Conservation (phyloP, 2,329 filamentous ascomycete species). For the Aureobasidium sp. region DNA sequence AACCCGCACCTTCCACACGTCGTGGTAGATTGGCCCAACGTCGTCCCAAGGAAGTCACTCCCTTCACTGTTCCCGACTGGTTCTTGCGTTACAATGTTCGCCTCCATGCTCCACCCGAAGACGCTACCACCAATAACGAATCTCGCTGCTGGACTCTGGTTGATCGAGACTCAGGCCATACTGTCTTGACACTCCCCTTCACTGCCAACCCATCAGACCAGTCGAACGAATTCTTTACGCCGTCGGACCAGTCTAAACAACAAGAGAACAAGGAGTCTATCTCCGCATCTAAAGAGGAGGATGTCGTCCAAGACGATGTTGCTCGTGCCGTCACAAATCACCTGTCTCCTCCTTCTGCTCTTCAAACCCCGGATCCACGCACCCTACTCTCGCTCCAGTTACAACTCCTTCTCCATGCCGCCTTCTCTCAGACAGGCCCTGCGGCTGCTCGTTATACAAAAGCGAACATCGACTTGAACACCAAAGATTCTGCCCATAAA, state of each 20-base stretch:
- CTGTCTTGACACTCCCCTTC: conserved; percentile 9
- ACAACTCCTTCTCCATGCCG: conserved; percentile 18
- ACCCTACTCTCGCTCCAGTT: conserved; percentile 37
- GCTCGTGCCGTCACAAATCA: not conserved
- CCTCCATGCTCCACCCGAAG: conserved; percentile 16
- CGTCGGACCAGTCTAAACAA: not conserved
- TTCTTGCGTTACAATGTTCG: conserved; percentile 32
- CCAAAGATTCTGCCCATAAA: conserved; percentile 47
- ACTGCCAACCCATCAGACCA: not conserved
- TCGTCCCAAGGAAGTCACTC: conserved; percentile 10
- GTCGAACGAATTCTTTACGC: not conserved
- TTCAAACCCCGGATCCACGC: conserved; percentile 25
- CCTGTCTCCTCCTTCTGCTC: not conserved
- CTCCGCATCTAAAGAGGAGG: not conserved
- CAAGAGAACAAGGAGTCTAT: not conserved
- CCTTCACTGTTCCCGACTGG: conserved; percentile 29
- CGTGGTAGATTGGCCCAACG: not conserved
- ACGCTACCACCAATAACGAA: not conserved
- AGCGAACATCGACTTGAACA: conserved; percentile 53
- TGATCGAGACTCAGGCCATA: conserved; percentile 9
- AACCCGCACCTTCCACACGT: not conserved
- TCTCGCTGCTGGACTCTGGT: conserved; percentile 9
- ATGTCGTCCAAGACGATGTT: not conserved
- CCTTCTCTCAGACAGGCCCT: conserved; percentile 14
- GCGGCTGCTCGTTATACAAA: conserved; percentile 30